Percentiles rank a stretch among this genome's conserved stretches.
Evolutionary conservation across 2,329 filamentous ascomycete genomes (phyloP).

Genomic region (Aureobasidium sp.): DNA sequence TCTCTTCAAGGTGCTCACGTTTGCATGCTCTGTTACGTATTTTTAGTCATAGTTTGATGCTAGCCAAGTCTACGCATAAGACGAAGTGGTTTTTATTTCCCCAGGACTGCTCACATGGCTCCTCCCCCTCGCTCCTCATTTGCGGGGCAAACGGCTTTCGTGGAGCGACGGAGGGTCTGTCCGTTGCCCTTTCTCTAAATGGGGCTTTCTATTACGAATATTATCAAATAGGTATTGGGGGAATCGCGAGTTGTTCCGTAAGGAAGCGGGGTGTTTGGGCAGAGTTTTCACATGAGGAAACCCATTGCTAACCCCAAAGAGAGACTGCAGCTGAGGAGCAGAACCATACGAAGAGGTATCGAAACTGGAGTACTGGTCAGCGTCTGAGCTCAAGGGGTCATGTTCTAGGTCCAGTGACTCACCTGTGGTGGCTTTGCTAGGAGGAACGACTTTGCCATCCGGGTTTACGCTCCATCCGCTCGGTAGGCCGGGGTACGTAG

Average conservation of each 20-base stretch:
- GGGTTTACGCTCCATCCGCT: constrained; percentile 70
- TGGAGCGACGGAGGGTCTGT: constrained; percentile 4
- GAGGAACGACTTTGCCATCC: constrained; percentile 70
- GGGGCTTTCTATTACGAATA: constrained; percentile 11
- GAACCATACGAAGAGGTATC: neutral
- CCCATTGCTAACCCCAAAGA: neutral
- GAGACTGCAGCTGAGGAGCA: constrained; percentile 3
- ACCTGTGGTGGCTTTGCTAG: constrained; percentile 59
- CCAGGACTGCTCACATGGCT: constrained; percentile 13
- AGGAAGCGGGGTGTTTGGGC: neutral
- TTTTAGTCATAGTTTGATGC: constrained; percentile 12
- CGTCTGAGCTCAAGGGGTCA: neutral
- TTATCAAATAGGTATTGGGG: constrained; percentile 12
- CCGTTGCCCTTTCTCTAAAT: neutral
- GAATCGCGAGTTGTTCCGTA: neutral
- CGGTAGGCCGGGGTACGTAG: constrained; percentile 54
- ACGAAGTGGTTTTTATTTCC: constrained; percentile 2
- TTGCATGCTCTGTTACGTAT: constrained; percentile 12
- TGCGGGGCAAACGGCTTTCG: constrained; percentile 11
- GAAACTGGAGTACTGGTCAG: constrained; percentile 1
- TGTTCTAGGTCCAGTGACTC: constrained; percentile 21
- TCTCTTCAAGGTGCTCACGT: neutral
- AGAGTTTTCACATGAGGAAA: neutral
- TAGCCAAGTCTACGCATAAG: constrained; percentile 3
- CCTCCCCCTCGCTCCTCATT: constrained; percentile 2